A percentile compares a stretch with the other conserved stretches of the same genome.
Conservation (phyloP, 2,329 filamentous ascomycete species). For the Pseudogymnoascus sp. region DNA sequence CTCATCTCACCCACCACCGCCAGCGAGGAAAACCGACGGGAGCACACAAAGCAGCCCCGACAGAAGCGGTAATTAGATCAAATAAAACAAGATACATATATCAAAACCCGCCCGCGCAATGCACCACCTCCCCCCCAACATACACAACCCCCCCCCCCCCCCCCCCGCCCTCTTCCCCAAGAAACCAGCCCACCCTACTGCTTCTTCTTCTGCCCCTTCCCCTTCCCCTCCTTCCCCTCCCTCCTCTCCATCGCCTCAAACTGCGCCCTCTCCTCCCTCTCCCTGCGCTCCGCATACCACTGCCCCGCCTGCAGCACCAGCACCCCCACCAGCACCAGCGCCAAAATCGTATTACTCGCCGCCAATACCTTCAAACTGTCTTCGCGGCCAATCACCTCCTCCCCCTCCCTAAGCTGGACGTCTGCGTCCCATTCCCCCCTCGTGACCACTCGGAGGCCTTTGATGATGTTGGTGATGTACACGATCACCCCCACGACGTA, state of each 20-base stretch:
- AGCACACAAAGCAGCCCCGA: neutral
- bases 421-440: constrained; percentile 46
- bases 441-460: constrained; percentile 78
- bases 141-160: neutral
- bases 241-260: constrained; percentile 44
- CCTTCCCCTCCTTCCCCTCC: constrained; percentile 37
- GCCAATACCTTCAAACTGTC: constrained; percentile 85
- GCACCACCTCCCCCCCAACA: neutral
- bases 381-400: constrained; percentile 69
- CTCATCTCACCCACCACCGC: neutral
- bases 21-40: neutral
- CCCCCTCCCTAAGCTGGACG: constrained; percentile 20
- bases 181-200: constrained; percentile 17
- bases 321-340: constrained; percentile 83
- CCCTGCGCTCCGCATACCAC: constrained; percentile 97
- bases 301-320: constrained; percentile 90
- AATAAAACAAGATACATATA: neutral
- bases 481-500: constrained; percentile 84
- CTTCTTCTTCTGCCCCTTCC: constrained; percentile 29
- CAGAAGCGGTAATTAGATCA: neutral
- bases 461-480: constrained; percentile 94
- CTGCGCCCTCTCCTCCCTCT: constrained; percentile 67
- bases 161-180: neutral
- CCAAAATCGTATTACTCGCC: constrained; percentile 93
- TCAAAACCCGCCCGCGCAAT: neutral